Evolutionary conservation across 202 grass and related monocot genomes (phyloP).

Genomic region (Dendrocalamus latiflorus): DNA sequence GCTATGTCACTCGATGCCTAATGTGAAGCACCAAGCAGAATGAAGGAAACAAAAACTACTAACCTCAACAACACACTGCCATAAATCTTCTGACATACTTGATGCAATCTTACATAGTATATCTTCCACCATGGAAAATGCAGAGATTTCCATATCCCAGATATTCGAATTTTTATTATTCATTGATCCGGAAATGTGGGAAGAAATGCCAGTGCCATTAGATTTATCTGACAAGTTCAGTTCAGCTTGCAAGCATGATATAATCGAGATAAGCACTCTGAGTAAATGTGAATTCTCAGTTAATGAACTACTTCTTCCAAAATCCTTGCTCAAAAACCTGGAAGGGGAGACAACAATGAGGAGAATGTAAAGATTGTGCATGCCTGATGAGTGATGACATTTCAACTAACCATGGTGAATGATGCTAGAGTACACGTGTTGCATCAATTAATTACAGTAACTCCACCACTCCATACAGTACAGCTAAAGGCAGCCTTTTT

Average conservation of each 20-base stretch:
- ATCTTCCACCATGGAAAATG: conserved; percentile 74
- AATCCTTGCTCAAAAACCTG: conserved; percentile 59
- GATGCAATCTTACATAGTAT: conserved; percentile 54
- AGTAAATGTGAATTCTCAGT: conserved; percentile 51
- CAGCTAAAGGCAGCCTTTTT: background rate
- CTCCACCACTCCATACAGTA: background rate
- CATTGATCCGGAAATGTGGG: conserved; percentile 31
- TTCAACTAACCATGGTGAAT: background rate
- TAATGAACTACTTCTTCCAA: conserved; percentile 44
- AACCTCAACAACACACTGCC: conserved; percentile 73
- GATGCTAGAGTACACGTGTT: background rate
- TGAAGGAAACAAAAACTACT: conserved; percentile 30
- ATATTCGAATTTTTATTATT: conserved; percentile 41
- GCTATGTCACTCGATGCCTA: background rate
- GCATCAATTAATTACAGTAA: conserved; percentile 6
- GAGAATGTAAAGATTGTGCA: conserved; percentile 13
- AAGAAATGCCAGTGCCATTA: conserved; percentile 35
- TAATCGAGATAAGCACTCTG: conserved; percentile 48
- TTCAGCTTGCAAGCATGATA: conserved; percentile 70
- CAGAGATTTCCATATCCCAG: conserved; percentile 81
- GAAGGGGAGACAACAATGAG: conserved; percentile 28
- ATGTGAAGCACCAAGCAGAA: conserved; percentile 13
- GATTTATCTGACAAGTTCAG: conserved; percentile 50
- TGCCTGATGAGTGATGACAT: background rate
- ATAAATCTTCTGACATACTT: conserved; percentile 55